Percentiles rank a stretch among this genome's conserved stretches.
Evolutionary conservation across 1,284 basidiomycete species (phyloP).

Genomic region (Ceratobasidium sp.): DNA sequence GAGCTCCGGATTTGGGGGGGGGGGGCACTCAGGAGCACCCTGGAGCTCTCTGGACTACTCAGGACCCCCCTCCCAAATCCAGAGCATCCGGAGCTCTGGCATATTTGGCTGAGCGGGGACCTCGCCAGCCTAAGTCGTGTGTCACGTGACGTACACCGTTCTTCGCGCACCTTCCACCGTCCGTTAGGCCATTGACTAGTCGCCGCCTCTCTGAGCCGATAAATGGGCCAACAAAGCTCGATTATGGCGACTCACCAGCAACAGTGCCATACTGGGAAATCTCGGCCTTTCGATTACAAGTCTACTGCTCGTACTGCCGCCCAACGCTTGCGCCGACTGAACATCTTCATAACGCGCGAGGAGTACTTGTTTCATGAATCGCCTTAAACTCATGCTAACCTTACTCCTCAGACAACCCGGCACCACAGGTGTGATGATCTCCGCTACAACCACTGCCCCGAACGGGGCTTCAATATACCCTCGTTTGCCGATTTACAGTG

Average conservation of each 20-base stretch:
- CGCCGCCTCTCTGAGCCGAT: neutral
- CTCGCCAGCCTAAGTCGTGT: no score
- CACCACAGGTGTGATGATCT: neutral
- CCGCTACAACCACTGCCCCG: neutral
- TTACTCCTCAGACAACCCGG: neutral
- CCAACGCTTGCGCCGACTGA: constrained; percentile 1
- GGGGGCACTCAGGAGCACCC: no score
- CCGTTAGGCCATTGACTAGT: no score
- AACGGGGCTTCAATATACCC: neutral
- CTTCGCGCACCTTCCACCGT: neutral
- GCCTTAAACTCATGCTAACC: neutral
- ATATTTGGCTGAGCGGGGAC: no score
- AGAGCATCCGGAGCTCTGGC: no score
- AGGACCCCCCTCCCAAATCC: no score
- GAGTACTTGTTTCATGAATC: neutral
- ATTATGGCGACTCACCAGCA: neutral
- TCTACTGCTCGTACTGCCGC: neutral
- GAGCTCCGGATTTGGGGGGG: no score
- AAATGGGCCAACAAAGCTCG: neutral
- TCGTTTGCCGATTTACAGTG: neutral
- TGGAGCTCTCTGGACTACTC: no score
- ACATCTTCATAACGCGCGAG: neutral
- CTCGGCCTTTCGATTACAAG: neutral
- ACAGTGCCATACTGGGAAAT: neutral
- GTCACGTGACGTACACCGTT: neutral